Percentiles rank a stretch among this genome's conserved stretches.
These are phyloP conservation scores for Metarhizium anisopliae DNA, from an alignment of 2,329 filamentous ascomycete genomes.

Conservation along the genomic window DNA sequence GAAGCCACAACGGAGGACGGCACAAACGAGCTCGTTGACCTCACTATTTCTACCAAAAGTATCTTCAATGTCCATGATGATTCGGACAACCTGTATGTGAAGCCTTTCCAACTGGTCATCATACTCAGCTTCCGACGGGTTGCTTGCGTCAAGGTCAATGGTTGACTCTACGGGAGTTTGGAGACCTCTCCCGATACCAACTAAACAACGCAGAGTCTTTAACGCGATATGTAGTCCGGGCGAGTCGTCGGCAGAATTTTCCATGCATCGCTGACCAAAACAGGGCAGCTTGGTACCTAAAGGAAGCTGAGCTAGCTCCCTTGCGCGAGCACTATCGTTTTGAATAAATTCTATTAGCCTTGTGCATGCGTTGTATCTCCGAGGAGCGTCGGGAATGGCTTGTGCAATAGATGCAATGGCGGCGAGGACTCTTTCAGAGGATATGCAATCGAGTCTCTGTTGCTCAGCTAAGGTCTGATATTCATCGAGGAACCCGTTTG, in stretches of 20 bases:
- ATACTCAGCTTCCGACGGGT: neutral
- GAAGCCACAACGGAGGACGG: slow-evolving; percentile 64
- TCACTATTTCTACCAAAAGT: slow-evolving; percentile 54
- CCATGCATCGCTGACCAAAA: slow-evolving; percentile 15
- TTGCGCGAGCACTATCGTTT: slow-evolving; percentile 35
- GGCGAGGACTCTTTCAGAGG: slow-evolving; percentile 64
- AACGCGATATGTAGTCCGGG: slow-evolving; percentile 38
- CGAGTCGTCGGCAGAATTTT: slow-evolving; percentile 29
- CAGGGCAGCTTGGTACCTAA: slow-evolving; percentile 12
- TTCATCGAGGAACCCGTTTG: slow-evolving; percentile 60
- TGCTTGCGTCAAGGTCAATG: slow-evolving; percentile 55
- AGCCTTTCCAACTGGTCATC: slow-evolving; percentile 20
- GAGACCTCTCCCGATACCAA: slow-evolving; percentile 61
- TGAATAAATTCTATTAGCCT: slow-evolving; percentile 54
- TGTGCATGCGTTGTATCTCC: slow-evolving; percentile 44
- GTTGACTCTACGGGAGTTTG: slow-evolving; percentile 59
- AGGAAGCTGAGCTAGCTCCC: slow-evolving; percentile 12
- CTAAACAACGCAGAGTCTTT: slow-evolving; percentile 56
- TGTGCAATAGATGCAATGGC: slow-evolving; percentile 71
- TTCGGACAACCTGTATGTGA: slow-evolving; percentile 37
- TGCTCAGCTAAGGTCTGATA: slow-evolving; percentile 55
- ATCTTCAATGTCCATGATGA: slow-evolving; percentile 37
- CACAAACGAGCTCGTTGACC: slow-evolving; percentile 62
- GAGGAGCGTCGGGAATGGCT: slow-evolving; percentile 50
- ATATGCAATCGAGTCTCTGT: slow-evolving; percentile 50